Base-by-base conservation (phyloP, 2,329 filamentous ascomycete genomes). In the Escovopsis weberi region DNA sequence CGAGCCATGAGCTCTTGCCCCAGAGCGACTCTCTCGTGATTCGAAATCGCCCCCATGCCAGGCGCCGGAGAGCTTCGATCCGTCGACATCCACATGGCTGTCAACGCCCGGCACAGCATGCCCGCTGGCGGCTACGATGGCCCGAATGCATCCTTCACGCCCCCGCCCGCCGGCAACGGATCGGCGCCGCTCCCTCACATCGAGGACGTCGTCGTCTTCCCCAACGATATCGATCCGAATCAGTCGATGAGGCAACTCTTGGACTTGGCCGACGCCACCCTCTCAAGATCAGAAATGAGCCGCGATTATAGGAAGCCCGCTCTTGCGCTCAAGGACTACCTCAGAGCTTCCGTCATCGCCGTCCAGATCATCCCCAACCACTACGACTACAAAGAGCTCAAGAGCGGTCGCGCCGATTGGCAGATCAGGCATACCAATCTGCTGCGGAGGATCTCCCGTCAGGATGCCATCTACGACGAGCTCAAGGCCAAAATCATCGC, bases 311-410 rank as follows among this genome's bases (percentile, higher is more conserved):
- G 74, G 26, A 69, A 78, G 33, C 75, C 79, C 4, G 86, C 91
- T 55, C 61, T 78, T 33, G 88, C 88, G 3, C 81, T 94, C 43
- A 75, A 82, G 49, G 84, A 94, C 47, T 96, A 89, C 55, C 72
- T 96, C 45, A 76, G 81, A 48, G 85, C 88, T 10, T 87, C 75
- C 46, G 79, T 87, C 44, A 82, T 95, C 43, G 74, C 83, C 12
- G 71, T 87, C 40, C 79, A 89, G 43, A 66, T 80, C 36, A 80
- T 96, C 26, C 83, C 85, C 2, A 70, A 70, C 33, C 86, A 94
- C 57, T 76, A 74, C 44, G 84, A 89, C 47, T 93, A 78, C 58
- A 73, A 76, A 26, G 68, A 72, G 41, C 65, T 87, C 45, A 74
- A 76, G 51, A 62, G 62, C 33, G 74, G 78, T 39, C 64, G 66